Base-by-base conservation (phyloP, 2,329 filamentous ascomycete genomes). In the Hirsutella minnesotensis region DNA sequence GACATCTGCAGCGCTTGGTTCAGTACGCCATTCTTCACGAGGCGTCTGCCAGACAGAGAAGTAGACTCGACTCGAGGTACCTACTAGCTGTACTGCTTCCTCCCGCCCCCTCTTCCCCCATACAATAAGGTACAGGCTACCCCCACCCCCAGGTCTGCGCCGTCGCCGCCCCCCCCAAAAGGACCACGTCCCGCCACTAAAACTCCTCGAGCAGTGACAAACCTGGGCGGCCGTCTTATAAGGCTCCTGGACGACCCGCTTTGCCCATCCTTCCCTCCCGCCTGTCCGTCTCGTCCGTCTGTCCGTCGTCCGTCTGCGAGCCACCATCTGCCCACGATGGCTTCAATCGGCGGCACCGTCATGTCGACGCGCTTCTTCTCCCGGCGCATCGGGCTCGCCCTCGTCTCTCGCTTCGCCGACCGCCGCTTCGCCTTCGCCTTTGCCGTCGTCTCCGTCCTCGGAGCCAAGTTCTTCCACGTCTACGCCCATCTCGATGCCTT, bases 381-480 rank as follows among this genome's bases (percentile, higher is more conserved):
- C 29, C 35, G 40, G 9, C 43, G 40, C 16, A n/a, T 45, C 8
- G 39, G 20, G n/a, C 30, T 42, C 16, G 35, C 36, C 22, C 18
- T 20, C 29, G 36, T 18, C 30, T 37, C 40, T 9, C 36, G 40
- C 18, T 40, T 54, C 30, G 51, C 51, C 39, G 58, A 56, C 48
- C 47, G 48, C 33, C 51, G 54, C 3, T 55, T 59, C 41, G 45
- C 56, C 43, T 59, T 59, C 34, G 47, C 56, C 2, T 42, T 56
- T 16, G 48, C 51, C 37, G 48, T 50, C 7, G 41, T 58, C 44
- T 47, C 54, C 8, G 44, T 58, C 38, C 45, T 55, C 16, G 49
- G 47, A 13, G 55, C 57, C 21, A 60, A 60, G 42, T 40, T 49
- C 5, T 45, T 50, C 2, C 58, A 60, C 42, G 46, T 60, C 40